Base-by-base conservation (phyloP, 108 stramenopile species). In the Ochromonas danica region DNA sequence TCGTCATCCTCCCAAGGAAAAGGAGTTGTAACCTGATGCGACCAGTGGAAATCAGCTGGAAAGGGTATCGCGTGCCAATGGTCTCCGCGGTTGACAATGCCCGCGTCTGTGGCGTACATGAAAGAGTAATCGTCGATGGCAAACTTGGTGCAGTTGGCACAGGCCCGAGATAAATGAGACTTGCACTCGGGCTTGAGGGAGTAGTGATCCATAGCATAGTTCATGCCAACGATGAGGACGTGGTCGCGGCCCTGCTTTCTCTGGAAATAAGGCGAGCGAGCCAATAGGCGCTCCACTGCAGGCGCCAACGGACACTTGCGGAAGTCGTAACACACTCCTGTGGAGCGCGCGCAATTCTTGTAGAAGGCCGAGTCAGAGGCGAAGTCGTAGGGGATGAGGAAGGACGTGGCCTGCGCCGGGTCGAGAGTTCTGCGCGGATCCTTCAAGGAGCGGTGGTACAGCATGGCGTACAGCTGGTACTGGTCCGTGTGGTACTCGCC, bases 161-260 rank as follows among this genome's bases (percentile, higher is more conserved):
- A 67, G 31, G 63, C 31, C 31, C 63, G 30, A 67, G 63, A 22
- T 33, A 67, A 67, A 22, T 31, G 31, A 31, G 63, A 67, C 31
- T 67, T 67, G 63, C 63, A 67, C 31, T 67, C 31, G 63, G 63
- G 63, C 31, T 67, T 67, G 31, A 22, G 30, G 31, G 31, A 31
- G 31, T 67, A 67, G 31, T 67, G 63, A 67, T 67, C 63, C 63
- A 67, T 67, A 31, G 63, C 63, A 67, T 67, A 67, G 31, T 67
- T 67, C 63, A 67, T 67, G 30, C 63, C 63, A 22, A 67, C 63
- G 31, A 67, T 67, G 17, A 67, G 31, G 17, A 67, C 63, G 31
- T 67, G 63, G 31, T 67, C 63, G 17, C 63, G 17, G 17, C 63
- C 63, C 31, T 67, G 30, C 17, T 67, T 67, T 67, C 63, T 22